Conservation (phyloP, 768 basidiomycete species). For the Kwoniella dendrophila region DNA sequence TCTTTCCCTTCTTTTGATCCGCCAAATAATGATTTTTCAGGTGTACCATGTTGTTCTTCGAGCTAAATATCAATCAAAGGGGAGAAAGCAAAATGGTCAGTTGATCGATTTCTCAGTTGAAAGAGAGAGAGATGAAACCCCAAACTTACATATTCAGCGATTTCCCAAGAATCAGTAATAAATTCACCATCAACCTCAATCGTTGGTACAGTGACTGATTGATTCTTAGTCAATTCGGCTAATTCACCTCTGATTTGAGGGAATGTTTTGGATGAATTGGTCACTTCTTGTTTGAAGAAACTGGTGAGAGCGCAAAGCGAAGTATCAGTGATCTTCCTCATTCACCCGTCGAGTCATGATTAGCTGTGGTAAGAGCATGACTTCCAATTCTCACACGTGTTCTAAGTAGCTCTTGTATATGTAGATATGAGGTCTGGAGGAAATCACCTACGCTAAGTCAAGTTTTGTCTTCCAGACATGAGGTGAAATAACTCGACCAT, state of each 20-base stretch:
- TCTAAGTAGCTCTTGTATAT: too few relatives aligned
- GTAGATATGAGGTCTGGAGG: neutral
- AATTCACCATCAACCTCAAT: slow-evolving; percentile 20
- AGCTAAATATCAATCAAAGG: slow-evolving; percentile 7
- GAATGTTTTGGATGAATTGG: slow-evolving; percentile 13
- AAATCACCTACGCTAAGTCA: slow-evolving; percentile 19
- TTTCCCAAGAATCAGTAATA: slow-evolving; percentile 24
- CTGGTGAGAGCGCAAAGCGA: too few relatives aligned
- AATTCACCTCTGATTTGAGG: slow-evolving; percentile 25
- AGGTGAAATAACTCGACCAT: slow-evolving; percentile 18
- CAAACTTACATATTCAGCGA: slow-evolving; percentile 24
- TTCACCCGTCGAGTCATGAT: too few relatives aligned
- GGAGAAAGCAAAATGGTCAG: neutral
- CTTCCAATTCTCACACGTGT: too few relatives aligned
- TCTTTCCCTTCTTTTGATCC: slow-evolving; percentile 21
- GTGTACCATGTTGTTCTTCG: slow-evolving; percentile 19
- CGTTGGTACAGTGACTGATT: slow-evolving; percentile 27
- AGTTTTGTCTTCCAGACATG: slow-evolving; percentile 30
- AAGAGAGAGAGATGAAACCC: neutral
- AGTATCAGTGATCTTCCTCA: too few relatives aligned
- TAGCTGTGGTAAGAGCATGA: too few relatives aligned
- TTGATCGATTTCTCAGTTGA: too few relatives aligned
- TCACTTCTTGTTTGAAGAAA: slow-evolving; percentile 12
- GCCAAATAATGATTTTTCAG: slow-evolving; percentile 26
- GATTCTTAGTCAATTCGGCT: slow-evolving; percentile 23